Evolutionary conservation across 345 rosid genomes (phyloP).

Genomic region (Salix koriyanagi): DNA sequence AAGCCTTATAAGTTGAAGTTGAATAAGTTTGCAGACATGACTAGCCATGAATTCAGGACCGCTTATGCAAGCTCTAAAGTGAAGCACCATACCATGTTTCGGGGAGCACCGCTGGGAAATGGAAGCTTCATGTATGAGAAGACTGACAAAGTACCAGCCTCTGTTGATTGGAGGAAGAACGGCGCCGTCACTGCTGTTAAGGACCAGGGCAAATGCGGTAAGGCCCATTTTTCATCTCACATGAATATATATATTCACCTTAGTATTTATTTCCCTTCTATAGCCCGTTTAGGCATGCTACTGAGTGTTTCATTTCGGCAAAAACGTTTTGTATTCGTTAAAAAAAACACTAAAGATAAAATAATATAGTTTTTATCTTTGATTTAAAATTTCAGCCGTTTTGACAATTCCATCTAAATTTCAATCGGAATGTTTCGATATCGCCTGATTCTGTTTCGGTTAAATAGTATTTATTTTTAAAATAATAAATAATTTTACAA

Average conservation of each 20-base stretch:
- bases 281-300: not conserved
- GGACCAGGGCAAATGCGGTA: conserved; percentile 88
- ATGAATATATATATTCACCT: not conserved
- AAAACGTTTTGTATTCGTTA: accelerated
- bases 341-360: too few relatives aligned
- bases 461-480: too few relatives aligned
- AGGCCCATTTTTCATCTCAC: not conserved
- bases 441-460: accelerated
- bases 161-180: conserved; percentile 75
- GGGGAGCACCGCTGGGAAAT: conserved; percentile 28
- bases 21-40: conserved; percentile 80
- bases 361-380: too few relatives aligned
- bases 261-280: not conserved
- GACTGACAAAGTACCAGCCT: conserved; percentile 30
- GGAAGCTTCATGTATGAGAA: conserved; percentile 58
- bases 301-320: too few relatives aligned
- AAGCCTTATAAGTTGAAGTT: conserved; percentile 77
- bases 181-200: conserved; percentile 72
- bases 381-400: too few relatives aligned
- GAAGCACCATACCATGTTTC: conserved; percentile 62
- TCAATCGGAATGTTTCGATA: accelerated
- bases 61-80: conserved; percentile 66
- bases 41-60: conserved; percentile 61
- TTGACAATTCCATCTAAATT: too few relatives aligned
- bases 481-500: too few relatives aligned